Conservation (phyloP, 2,329 filamentous ascomycete genomes). For the Diaporthe eres region DNA sequence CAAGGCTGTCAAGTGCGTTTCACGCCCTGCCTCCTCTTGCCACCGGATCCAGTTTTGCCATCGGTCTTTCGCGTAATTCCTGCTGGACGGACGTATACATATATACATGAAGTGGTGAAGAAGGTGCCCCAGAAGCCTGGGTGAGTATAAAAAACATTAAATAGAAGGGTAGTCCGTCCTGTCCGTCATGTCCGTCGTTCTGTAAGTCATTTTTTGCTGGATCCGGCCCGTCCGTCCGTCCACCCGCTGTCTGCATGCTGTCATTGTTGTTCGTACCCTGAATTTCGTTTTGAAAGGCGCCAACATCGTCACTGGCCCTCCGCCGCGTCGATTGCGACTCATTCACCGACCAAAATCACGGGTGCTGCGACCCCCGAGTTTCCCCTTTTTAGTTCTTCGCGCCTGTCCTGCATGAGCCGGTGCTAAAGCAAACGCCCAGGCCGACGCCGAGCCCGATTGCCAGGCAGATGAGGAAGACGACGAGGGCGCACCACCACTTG, state of each 20-base stretch:
- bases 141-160: conserved; percentile 9
- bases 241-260: not conserved
- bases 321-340: not conserved
- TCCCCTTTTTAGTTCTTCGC: conserved; percentile 34
- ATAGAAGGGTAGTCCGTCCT: conserved; percentile 22
- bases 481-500: conserved; percentile 84
- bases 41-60: not conserved
- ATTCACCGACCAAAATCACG: not conserved
- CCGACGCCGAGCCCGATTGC: conserved; percentile 69
- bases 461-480: conserved; percentile 71
- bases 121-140: not conserved
- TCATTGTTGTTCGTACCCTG: not conserved
- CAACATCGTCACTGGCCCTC: conserved; percentile 17
- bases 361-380: not conserved
- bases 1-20: not conserved
- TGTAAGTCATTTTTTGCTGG: not conserved
- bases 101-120: conserved; percentile 24
- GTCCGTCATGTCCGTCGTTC: not conserved
- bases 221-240: not conserved
- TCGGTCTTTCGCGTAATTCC: not conserved
- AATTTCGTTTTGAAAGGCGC: not conserved
- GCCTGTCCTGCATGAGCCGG: not conserved
- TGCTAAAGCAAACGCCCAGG: conserved; percentile 61
- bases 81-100: conserved; percentile 11
- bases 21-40: not conserved